Evolutionary conservation across 108 stramenopile species (phyloP).

Genomic region (Cyclotella choctawhatcheeana): DNA sequence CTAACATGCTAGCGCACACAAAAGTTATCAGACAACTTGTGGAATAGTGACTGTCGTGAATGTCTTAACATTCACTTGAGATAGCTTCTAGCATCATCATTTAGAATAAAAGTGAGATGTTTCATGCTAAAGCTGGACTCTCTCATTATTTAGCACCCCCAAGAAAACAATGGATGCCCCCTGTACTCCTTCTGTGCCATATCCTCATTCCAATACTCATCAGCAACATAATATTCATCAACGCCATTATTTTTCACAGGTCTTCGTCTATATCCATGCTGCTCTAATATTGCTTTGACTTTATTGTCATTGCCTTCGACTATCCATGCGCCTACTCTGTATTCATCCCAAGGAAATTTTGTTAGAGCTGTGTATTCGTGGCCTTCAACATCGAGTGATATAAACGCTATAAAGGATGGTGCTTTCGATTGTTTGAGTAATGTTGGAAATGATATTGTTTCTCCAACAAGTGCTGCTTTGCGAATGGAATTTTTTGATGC

Average conservation of each 20-base stretch:
- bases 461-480: background rate
- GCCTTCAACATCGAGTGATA: constrained; percentile 17
- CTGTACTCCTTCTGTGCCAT: background rate
- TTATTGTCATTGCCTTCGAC: background rate
- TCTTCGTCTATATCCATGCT: background rate
- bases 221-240: background rate
- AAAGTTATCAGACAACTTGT: too few species aligned
- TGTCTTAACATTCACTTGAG: too few species aligned
- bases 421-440: constrained; percentile 13
- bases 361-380: constrained; percentile 10
- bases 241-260: background rate
- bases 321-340: constrained; percentile 15
- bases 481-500: background rate
- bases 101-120: too few species aligned
- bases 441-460: constrained; percentile 2
- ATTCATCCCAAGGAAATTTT: constrained; percentile 15
- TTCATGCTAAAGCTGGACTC: too few species aligned
- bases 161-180: background rate
- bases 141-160: background rate
- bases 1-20: too few species aligned
- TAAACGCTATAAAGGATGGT: constrained; percentile 12
- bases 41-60: too few species aligned
- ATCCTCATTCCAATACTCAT: constrained; percentile 1
- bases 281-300: background rate
- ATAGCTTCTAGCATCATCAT: too few species aligned